Evolutionary conservation across 495 filamentous ascomycete species (phyloP).

Genomic region (Bombardia bombarda): DNA sequence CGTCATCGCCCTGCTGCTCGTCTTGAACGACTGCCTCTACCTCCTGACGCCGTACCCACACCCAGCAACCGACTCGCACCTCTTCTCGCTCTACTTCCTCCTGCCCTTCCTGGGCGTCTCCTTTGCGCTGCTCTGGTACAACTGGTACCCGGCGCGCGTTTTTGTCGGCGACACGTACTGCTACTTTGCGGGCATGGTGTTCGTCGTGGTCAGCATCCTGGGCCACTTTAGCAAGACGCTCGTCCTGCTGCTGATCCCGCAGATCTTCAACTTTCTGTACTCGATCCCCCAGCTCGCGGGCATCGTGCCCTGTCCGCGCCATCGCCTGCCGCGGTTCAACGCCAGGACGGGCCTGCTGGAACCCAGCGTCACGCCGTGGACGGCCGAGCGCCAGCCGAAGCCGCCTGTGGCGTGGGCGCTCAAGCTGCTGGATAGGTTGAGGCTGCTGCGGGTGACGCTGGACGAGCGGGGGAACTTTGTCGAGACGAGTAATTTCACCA

Average conservation of each 20-base stretch:
- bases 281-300: constrained; percentile 85
- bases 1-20: constrained; percentile 76
- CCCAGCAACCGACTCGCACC: constrained; percentile 88
- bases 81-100: constrained; percentile 92
- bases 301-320: constrained; percentile 83
- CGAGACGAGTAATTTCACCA: constrained; percentile 83
- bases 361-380: constrained; percentile 74
- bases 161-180: constrained; percentile 99
- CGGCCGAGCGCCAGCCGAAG: constrained; percentile 54
- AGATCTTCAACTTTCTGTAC: constrained; percentile 95
- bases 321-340: constrained; percentile 85
- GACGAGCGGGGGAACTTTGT: constrained; percentile 62
- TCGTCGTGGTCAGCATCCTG: constrained; percentile 91
- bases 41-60: constrained; percentile 76
- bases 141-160: constrained; percentile 92
- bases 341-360: constrained; percentile 74
- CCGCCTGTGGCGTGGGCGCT: constrained; percentile 51
- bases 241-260: constrained; percentile 81
- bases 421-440: constrained; percentile 54
- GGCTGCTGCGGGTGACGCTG: constrained; percentile 53
- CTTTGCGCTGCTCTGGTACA: constrained; percentile 76
- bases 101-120: constrained; percentile 92
- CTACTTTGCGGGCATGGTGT: constrained; percentile 98
- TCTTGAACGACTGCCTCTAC: constrained; percentile 75
- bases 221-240: constrained; percentile 98